Base-by-base conservation (phyloP, 352 stramenopile species). In the Phytophthora parvispora region DNA sequence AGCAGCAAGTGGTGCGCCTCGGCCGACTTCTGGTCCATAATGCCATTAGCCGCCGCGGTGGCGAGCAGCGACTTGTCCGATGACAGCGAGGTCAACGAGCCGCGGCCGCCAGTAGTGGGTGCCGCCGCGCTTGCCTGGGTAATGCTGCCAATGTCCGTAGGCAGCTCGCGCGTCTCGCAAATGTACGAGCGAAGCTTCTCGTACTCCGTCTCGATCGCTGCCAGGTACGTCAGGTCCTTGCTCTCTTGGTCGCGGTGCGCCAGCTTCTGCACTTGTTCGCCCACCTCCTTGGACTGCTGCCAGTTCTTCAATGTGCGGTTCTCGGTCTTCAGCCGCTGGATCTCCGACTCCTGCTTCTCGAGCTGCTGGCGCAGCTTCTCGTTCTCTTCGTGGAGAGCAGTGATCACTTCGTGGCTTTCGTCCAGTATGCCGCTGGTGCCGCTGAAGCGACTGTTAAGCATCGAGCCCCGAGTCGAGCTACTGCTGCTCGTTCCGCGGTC, bases 371-470 rank as follows among this genome's bases (percentile, higher is more conserved):
- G 87, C 47, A 96, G 61, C 24, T 81, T 82, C 55, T 94, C 83
- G 69, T 96, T 96, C 51, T 96, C 89, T 58, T 93, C 81, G 45
- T 94, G 87, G 0, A 96, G 79, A 16, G 86, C 88, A 2, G 86
- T 94, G 34, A 96, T 93, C n/a, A 96, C 89, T 72, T 96, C 87
- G 58, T 94, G 84, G 52, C 84, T 94, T 59, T 96, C 89, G 25
- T 96, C 87, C 10, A 96, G 59, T 54, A 96, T 94, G 13, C 88
- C 86, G 49, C 83, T 95, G 27, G 80, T 89, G 8, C 63, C 77
- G 36, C 83, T 93, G 60, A 89, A 86, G 8, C 86, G 84, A 57
- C 64, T 79, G 48, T 78, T 77, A n/a, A 85, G 49, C 71, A 87
- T 87, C 32, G 86, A 92, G 1, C 76, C 72, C 15, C 83, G 72